Evolutionary conservation across 495 filamentous ascomycete genomes (phyloP), one percentile per base, ranked within the genome.

Genomic region (Sphaerosporella brunnea): DNA sequence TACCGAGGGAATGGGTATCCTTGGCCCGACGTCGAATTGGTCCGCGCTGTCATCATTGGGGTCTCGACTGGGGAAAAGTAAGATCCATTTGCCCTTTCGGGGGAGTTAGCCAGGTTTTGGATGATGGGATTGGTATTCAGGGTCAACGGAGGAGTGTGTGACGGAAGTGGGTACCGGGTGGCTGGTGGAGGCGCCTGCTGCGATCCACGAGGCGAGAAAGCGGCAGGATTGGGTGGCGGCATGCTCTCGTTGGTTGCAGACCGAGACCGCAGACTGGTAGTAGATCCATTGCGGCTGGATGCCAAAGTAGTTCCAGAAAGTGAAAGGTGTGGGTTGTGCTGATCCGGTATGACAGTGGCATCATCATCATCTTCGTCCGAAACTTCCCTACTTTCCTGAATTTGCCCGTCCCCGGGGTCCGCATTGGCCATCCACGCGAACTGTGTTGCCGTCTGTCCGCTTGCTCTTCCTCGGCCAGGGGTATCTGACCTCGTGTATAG

Each of bases 31-130:
- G 75, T 73, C 45, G 83, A 90, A 64, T 81, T 93, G 5, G 84
- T 84, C 38, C 87, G 74, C 4, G 80, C 80, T 1, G 84, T 92
- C 8, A 71, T 73, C 10, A 71, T 73, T 16, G 90, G 85, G 1
- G 86, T 87, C 48, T 95, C 86, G 10, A 76, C 72, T 0, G 90
- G 90, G 0, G 88, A 95, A 62, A 97, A 97, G 61, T 94, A 95
- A 5, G 86, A 94, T 39, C 45, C 57, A 47, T 61, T 80, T 15
- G n/a, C 34, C 75, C 21, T 71, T 70, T 56, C 32, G 54, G 60
- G 55, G 4, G 60, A 61, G 36, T 49, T 48, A 59, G 47, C 68
- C 63, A 48, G 77, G 72, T 37, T 62, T 61, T 21, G 46, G 41
- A 41, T 19, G 19, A 65, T 45, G 55, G 72, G 65, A 53, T 82